A percentile compares a stretch with the other conserved stretches of the same genome.
phyloP scores from a whole-genome alignment of 331 rosid genomes.

The Cucumis variabilis region DNA sequence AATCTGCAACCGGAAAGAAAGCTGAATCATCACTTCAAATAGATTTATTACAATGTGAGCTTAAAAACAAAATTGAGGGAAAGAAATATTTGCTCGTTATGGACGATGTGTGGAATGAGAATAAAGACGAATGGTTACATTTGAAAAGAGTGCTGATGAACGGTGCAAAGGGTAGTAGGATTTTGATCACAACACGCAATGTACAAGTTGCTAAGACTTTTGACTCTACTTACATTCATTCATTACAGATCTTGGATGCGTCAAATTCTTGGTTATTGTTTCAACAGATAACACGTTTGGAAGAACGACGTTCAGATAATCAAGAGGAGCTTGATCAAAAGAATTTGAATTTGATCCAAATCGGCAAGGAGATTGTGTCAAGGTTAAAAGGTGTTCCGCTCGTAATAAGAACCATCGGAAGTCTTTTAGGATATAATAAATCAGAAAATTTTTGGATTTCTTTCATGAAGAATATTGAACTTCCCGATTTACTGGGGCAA shows the following conservation, averaged over 20 bases:
- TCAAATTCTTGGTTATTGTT: not conserved
- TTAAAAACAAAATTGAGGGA: not conserved
- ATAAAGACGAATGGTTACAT: too few relatives aligned
- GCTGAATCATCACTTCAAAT: not conserved
- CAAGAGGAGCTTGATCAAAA: not conserved
- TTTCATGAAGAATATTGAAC: constrained; percentile 34
- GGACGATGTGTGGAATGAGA: too few relatives aligned
- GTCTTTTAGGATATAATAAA: constrained; percentile 6
- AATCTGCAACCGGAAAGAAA: not conserved
- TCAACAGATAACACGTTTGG: not conserved
- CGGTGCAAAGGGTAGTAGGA: too few relatives aligned
- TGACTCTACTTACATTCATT: not conserved
- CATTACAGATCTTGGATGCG: not conserved
- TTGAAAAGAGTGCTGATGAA: too few relatives aligned
- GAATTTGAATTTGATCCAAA: constrained; percentile 9
- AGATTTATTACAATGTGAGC: not conserved
- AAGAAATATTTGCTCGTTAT: not conserved
- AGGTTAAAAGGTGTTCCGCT: constrained; percentile 36
- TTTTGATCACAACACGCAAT: too few relatives aligned
- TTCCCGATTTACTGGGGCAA: not conserved
- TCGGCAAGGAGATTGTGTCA: constrained; percentile 5
- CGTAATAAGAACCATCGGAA: constrained; percentile 24
- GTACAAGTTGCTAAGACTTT: too few relatives aligned
- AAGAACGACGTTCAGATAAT: not conserved
- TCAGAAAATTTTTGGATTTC: constrained; percentile 20